Evolutionary conservation across 2,329 filamentous ascomycete genomes (phyloP), one percentile per base, ranked within the genome.

Genomic region (Didymosphaeria variabile): DNA sequence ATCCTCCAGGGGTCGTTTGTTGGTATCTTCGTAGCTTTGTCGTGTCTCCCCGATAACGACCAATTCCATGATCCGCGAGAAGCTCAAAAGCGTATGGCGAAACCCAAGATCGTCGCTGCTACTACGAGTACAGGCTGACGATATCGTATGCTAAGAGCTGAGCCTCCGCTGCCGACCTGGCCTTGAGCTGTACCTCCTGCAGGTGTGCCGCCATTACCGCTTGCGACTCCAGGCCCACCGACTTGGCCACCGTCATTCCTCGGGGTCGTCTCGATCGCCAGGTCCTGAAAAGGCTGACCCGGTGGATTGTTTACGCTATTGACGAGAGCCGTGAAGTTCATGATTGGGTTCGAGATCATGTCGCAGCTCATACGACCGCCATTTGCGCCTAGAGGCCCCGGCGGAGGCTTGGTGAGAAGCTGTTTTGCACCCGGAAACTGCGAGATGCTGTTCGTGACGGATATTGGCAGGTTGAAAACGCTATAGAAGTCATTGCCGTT

Each of bases 391-490:
- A 78, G 55, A 7, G 76, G 76, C 0, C 76, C 75, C 0, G 76
- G 76, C 3, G 67, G 66, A 0, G 76, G 76, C 19, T 75, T 71
- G 1, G 73, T 75, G 7, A 70, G 66, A 7, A 77, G 50, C 23
- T 77, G 74, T 3, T 60, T 65, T 5, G 75, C 73, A 19, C 72
- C 66, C 0, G 76, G 76, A 52, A 77, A 77, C 45, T 76, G 61
- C 0, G 66, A 59, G 64, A 92, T 91, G 42, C 79, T 81, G 73
- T 92, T 92, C 6, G 88, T 90, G 40, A 91, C 85, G 3, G 84
- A 83, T 66, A 92, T 89, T 19, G 90, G 90, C 13, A 91, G 78
- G 66, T 92, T 88, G 68, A 91, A 91, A 57, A 92, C 85, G 9
- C 89, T 91, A 74, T 91, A 91, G 67, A 87, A 83, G 50, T 90